Percentiles rank a stretch among this genome's conserved stretches.
Conservation (phyloP, 805 yeast genomes). For the Yarrowia sp. region DNA sequence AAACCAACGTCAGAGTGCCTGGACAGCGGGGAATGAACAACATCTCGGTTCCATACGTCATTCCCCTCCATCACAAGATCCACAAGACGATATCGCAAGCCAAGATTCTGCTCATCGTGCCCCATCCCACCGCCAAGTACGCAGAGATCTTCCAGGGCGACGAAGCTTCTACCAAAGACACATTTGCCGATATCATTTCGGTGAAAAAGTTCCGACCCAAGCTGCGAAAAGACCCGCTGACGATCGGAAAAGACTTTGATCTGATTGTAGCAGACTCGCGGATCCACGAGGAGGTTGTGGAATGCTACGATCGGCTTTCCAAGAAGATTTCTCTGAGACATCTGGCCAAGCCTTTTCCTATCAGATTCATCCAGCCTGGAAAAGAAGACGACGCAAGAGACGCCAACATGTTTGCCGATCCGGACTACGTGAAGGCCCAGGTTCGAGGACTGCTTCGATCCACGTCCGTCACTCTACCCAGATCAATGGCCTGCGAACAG, state of each 20-base stretch:
- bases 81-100: conserved; percentile 41
- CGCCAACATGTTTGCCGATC: conserved; percentile 58
- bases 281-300: conserved; percentile 55
- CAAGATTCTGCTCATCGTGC: conserved; percentile 60
- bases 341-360: conserved; percentile 18
- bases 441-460: conserved; percentile 68
- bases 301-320: conserved; percentile 23
- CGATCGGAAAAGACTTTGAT: conserved; percentile 57
- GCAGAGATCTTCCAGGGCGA: conserved; percentile 56
- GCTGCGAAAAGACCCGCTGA: conserved; percentile 57
- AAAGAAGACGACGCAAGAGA: conserved; percentile 46
- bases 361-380: conserved; percentile 35
- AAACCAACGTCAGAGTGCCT: conserved; percentile 31
- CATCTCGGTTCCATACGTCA: conserved; percentile 41
- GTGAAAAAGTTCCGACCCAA: conserved; percentile 62
- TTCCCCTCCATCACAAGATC: conserved; percentile 43
- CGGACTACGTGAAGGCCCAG: conserved; percentile 68
- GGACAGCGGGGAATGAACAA: conserved; percentile 36
- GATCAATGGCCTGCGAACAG: conserved; percentile 68
- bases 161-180: conserved; percentile 64
- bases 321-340: conserved; percentile 30
- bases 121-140: conserved; percentile 71
- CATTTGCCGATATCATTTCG: conserved; percentile 66
- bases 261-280: conserved; percentile 73
- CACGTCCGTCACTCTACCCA: conserved; percentile 67